These are phyloP conservation scores for Besnoitia besnoiti DNA, from an alignment of 169 alveolate species.

Conservation along the genomic window DNA sequence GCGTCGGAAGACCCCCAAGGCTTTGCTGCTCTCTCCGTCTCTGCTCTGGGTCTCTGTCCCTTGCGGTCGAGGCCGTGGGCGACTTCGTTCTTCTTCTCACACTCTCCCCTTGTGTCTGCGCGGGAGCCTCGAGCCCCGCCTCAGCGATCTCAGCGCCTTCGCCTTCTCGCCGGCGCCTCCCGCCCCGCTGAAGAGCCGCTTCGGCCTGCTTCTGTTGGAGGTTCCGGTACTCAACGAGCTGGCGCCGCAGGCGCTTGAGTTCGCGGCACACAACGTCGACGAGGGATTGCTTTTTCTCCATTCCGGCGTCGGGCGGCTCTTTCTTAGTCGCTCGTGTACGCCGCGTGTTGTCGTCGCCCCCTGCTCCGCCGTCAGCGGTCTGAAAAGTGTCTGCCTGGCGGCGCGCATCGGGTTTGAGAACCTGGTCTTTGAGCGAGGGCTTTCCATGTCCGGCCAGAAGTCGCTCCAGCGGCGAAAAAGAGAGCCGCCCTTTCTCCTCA, in stretches of 20 bases:
- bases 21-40: too few species aligned
- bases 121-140: too few species aligned
- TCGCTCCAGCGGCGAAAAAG: not conserved
- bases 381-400: too few species aligned
- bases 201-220: not conserved
- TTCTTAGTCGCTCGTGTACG: too few species aligned
- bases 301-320: too few species aligned
- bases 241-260: not conserved
- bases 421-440: too few species aligned
- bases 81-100: not conserved
- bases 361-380: too few species aligned
- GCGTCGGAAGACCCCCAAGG: too few species aligned
- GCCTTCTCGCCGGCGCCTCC: not conserved
- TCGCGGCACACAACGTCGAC: conserved; percentile 13
- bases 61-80: not conserved
- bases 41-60: not conserved
- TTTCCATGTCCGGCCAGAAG: not conserved
- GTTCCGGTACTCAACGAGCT: not conserved
- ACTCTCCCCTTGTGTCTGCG: not conserved
- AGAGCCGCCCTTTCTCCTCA: not conserved
- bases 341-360: too few species aligned
- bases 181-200: too few species aligned
- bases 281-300: not conserved
- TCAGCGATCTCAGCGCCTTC: not conserved
- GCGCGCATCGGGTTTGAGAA: too few species aligned